Conservation (phyloP, 495 filamentous ascomycete species). For the Talaromyces trachyspermus region DNA sequence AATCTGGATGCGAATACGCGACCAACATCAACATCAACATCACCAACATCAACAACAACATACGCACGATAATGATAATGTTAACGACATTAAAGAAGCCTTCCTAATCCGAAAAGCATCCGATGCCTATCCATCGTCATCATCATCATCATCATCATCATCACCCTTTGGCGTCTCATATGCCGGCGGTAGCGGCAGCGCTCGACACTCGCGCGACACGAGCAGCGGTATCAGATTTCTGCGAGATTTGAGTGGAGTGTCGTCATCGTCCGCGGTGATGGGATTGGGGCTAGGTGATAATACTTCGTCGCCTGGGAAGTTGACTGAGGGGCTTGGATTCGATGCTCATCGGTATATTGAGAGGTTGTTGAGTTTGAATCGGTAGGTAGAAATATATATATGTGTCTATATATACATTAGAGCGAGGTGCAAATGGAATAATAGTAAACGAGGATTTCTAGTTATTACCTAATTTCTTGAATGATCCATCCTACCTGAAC, state of each 20-base stretch:
- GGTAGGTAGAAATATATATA: slow-evolving; percentile 26
- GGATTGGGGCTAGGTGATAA: slow-evolving; percentile 30
- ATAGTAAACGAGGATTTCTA: no score
- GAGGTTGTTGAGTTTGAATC: slow-evolving; percentile 66
- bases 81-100: no score
- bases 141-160: no score
- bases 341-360: slow-evolving; percentile 86
- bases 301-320: slow-evolving; percentile 52
- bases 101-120: slow-evolving; percentile 74
- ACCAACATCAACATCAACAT: slow-evolving; percentile 14
- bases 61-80: slow-evolving; percentile 8
- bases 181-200: not conserved
- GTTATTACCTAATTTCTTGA: no score
- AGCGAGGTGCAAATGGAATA: slow-evolving; percentile 13
- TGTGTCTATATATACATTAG: not conserved
- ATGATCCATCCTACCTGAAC: not conserved
- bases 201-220: slow-evolving; percentile 26
- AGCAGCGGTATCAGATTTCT: slow-evolving; percentile 40
- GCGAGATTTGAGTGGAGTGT: slow-evolving; percentile 37
- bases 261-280: slow-evolving; percentile 16
- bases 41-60: slow-evolving; percentile 16
- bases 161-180: no score
- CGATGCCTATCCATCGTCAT: slow-evolving; percentile 53
- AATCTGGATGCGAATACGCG: slow-evolving; percentile 74
- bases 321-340: slow-evolving; percentile 82